Conservation (phyloP, 345 rosid species). For the Eucalyptus rudis region DNA sequence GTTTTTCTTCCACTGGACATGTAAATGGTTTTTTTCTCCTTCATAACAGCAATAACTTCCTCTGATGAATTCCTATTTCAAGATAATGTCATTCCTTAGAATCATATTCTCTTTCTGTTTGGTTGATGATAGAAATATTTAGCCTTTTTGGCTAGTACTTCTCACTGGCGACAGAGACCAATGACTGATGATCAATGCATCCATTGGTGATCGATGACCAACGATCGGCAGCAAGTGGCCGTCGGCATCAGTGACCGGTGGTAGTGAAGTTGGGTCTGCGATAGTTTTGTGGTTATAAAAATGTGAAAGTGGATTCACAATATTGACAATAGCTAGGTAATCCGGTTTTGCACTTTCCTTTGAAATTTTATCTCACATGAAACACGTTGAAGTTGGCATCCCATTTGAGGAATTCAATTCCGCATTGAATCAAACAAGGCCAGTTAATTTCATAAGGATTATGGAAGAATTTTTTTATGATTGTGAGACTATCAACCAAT, state of each 20-base stretch:
- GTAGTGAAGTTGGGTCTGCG: background rate
- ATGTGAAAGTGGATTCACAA: background rate
- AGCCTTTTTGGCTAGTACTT: background rate
- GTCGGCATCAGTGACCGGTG: background rate
- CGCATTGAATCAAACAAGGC: background rate
- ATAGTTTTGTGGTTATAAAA: background rate
- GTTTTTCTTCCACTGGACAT: background rate
- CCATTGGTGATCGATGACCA: background rate
- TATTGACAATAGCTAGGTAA: background rate
- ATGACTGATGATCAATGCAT: background rate
- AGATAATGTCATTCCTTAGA: background rate
- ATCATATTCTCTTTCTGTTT: background rate
- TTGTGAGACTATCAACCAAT: background rate
- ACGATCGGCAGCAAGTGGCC: background rate
- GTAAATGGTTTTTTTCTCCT: background rate
- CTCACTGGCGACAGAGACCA: background rate
- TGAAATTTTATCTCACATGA: background rate
- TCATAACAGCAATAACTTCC: background rate
- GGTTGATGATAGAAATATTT: background rate
- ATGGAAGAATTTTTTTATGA: background rate
- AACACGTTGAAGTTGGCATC: background rate
- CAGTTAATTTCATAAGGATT: background rate
- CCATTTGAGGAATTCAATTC: background rate
- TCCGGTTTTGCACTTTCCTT: background rate
- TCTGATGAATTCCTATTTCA: background rate